phyloP scores from a whole-genome alignment of 1,284 basidiomycete genomes.

The Austroboletus niveus region DNA sequence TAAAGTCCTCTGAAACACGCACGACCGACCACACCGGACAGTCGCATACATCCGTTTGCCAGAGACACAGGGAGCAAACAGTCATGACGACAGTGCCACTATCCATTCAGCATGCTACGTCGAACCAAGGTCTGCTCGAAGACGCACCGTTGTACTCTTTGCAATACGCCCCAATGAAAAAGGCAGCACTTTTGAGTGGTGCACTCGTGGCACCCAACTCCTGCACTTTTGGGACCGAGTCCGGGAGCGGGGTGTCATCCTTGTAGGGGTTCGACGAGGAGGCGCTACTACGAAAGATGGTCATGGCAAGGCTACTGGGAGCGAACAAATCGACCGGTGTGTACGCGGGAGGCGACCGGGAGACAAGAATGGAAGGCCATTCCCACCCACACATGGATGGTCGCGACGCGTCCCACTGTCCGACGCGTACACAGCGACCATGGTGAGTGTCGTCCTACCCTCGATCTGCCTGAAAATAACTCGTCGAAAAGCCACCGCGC shows the following conservation, averaged over 20 bases:
- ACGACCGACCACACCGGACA: neutral
- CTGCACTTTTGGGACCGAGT: constrained; percentile 76
- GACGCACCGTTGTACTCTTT: constrained; percentile 92
- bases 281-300: constrained; percentile 45
- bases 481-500: constrained; percentile 38
- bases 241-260: constrained; percentile 75
- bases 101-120: constrained; percentile 3
- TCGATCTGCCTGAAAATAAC: neutral
- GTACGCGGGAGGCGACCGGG: constrained; percentile 13
- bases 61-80: neutral
- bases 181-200: constrained; percentile 94
- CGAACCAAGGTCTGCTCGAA: neutral
- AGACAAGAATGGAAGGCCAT: constrained; percentile 22
- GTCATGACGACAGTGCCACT: neutral
- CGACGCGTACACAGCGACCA: constrained; percentile 10
- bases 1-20: constrained; percentile 84
- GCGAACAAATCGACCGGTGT: neutral
- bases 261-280: constrained; percentile 48
- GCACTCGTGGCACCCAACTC: constrained; percentile 93
- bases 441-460: constrained; percentile 20
- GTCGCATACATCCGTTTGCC: neutral
- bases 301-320: constrained; percentile 41
- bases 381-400: constrained; percentile 14
- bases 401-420: neutral
- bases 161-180: constrained; percentile 96